Evolutionary conservation across 352 stramenopile genomes (phyloP).

Genomic region (Globisporangium alternatum): DNA sequence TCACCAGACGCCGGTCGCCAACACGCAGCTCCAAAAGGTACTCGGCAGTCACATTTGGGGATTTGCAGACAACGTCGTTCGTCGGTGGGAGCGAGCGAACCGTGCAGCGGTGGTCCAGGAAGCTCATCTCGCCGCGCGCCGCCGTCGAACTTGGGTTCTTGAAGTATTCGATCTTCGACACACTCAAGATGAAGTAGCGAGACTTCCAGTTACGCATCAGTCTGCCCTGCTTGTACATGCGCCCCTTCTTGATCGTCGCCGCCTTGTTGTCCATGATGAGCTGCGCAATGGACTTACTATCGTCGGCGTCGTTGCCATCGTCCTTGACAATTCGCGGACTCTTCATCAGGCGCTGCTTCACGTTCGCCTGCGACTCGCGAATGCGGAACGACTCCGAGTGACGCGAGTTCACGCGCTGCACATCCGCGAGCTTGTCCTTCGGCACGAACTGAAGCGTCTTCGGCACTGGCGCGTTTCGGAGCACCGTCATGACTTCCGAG

Average conservation of each 20-base stretch:
- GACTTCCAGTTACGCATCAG: slow-evolving; percentile 86
- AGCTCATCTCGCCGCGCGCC: slow-evolving; percentile 76
- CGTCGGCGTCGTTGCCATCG: slow-evolving; percentile 62
- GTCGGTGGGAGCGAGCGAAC: slow-evolving; percentile 66
- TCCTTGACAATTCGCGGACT: slow-evolving; percentile 73
- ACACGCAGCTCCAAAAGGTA: slow-evolving; percentile 74
- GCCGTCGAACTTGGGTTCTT: slow-evolving; percentile 79
- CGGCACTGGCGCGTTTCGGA: slow-evolving; percentile 58
- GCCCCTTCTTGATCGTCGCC: slow-evolving; percentile 85
- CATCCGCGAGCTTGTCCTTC: slow-evolving; percentile 81
- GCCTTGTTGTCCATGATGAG: slow-evolving; percentile 84
- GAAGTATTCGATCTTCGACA: slow-evolving; percentile 85
- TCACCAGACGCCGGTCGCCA: slow-evolving; percentile 73
- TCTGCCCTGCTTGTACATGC: slow-evolving; percentile 85
- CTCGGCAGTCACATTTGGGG: slow-evolving; percentile 66
- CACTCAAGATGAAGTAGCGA: slow-evolving; percentile 85
- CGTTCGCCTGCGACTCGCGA: slow-evolving; percentile 53
- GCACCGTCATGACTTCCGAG: slow-evolving; percentile 78
- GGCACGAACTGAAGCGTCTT: slow-evolving; percentile 85
- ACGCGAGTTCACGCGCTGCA: slow-evolving; percentile 80
- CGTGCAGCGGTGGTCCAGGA: slow-evolving; percentile 73
- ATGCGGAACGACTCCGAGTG: slow-evolving; percentile 75
- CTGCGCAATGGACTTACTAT: slow-evolving; percentile 80
- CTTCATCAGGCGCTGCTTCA: slow-evolving; percentile 71
- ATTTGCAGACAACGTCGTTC: slow-evolving; percentile 66